A percentile compares a stretch with the other conserved stretches of the same genome.
These are phyloP conservation scores for Ophiorrhiza pumila DNA, from an alignment of 257 asterid species.

Conservation along the genomic window DNA sequence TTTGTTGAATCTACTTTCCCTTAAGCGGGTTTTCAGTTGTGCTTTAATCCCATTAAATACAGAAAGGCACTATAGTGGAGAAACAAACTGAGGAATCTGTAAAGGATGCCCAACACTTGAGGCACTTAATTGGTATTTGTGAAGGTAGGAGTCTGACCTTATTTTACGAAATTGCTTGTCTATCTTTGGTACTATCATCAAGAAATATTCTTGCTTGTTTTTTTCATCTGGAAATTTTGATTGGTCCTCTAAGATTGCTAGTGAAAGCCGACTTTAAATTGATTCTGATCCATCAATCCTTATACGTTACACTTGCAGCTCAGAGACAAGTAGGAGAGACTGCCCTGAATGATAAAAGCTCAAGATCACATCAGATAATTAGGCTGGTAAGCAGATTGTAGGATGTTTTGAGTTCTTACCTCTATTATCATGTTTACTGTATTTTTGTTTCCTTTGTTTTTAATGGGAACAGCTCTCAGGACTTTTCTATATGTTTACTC, in stretches of 20 bases:
- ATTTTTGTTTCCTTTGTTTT: neutral
- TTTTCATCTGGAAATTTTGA: neutral
- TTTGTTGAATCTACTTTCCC: neutral
- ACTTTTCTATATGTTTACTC: too few relatives aligned
- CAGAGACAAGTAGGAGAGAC: conserved; percentile 98
- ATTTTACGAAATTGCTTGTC: conserved; percentile 6
- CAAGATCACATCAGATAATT: conserved; percentile 97
- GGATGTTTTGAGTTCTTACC: neutral
- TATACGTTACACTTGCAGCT: conserved; percentile 49
- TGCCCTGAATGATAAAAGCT: conserved; percentile 83
- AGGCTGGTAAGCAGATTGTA: conserved; percentile 58
- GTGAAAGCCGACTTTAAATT: neutral
- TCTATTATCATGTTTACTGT: conserved; percentile 1
- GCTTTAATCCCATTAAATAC: conserved; percentile 25
- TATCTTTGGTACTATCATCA: conserved; percentile 8
- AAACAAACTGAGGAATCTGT: conserved; percentile 75
- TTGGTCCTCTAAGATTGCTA: neutral
- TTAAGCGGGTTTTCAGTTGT: neutral
- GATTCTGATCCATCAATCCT: conserved; percentile 10
- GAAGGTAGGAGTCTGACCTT: conserved; percentile 55
- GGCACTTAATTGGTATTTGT: conserved; percentile 64
- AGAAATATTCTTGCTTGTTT: conserved; percentile 2
- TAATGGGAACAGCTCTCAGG: too few relatives aligned
- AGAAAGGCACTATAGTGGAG: conserved; percentile 93
- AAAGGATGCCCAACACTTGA: conserved; percentile 68